These are phyloP conservation scores for Aspergillus leporis DNA, from an alignment of 495 filamentous ascomycete genomes.

Conservation along the genomic window DNA sequence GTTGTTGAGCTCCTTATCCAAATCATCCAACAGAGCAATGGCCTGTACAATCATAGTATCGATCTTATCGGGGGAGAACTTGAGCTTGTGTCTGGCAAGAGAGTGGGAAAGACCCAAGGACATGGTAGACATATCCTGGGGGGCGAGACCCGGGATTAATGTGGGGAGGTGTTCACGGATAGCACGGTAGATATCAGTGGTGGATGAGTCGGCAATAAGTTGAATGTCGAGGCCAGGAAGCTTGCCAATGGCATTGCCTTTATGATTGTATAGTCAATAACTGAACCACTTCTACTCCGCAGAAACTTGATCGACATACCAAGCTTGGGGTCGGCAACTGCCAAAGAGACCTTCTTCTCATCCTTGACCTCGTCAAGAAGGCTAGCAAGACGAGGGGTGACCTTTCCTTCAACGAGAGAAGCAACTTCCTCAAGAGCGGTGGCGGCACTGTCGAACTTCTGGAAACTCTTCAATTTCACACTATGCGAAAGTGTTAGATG, in stretches of 20 bases:
- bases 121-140: constrained; percentile 88
- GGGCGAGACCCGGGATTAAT: constrained; percentile 84
- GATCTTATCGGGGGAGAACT: constrained; percentile 98
- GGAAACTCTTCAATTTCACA: constrained; percentile 92
- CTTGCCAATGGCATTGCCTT: constrained; percentile 85
- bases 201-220: constrained; percentile 82
- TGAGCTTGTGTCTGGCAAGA: constrained; percentile 95
- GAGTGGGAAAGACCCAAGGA: constrained; percentile 94
- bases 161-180: constrained; percentile 89
- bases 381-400: constrained; percentile 82
- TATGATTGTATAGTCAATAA: constrained; percentile 13
- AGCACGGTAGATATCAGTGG: constrained; percentile 85
- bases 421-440: constrained; percentile 84
- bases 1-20: constrained; percentile 98
- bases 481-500: constrained; percentile 49
- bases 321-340: constrained; percentile 93
- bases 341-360: constrained; percentile 95
- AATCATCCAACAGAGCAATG: constrained; percentile 87
- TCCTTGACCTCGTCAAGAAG: constrained; percentile 91
- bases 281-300: neutral
- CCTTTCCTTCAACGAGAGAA: constrained; percentile 86
- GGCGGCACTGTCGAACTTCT: constrained; percentile 92
- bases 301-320: constrained; percentile 49
- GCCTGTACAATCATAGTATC: constrained; percentile 99
- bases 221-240: constrained; percentile 83